Evolutionary conservation across 164 flowering plant species (phyloP).

Genomic region (Annona squamosa): DNA sequence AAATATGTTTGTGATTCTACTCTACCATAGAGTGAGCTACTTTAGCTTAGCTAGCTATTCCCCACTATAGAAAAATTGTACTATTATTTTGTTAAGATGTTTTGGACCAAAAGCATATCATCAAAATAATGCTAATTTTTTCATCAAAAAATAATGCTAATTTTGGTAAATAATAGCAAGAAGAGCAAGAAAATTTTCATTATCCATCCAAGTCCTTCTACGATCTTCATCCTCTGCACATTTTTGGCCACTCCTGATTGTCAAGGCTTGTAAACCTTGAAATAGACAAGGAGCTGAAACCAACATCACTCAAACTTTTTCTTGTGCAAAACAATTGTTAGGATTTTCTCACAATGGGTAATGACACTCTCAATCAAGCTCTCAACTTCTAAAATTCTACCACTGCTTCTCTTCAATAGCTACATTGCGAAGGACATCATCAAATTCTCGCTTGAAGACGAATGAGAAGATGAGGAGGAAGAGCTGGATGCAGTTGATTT

Average conservation of each 20-base stretch:
- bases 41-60: neutral
- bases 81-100: neutral
- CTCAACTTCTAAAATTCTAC: slow-evolving; percentile 32
- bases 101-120: slow-evolving; percentile 6
- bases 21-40: neutral
- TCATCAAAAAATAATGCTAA: no score
- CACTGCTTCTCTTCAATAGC: slow-evolving; percentile 51
- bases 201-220: neutral
- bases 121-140: neutral
- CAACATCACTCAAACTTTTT: slow-evolving; percentile 41
- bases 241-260: slow-evolving; percentile 35
- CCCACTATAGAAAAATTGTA: neutral
- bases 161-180: neutral
- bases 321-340: slow-evolving; percentile 40
- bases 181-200: slow-evolving; percentile 4
- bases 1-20: no score
- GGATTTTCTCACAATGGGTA: slow-evolving; percentile 43
- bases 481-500: slow-evolving; percentile 18
- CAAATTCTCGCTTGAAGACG: slow-evolving; percentile 25
- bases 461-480: slow-evolving; percentile 33
- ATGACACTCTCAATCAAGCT: slow-evolving; percentile 32
- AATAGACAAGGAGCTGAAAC: slow-evolving; percentile 37
- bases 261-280: slow-evolving; percentile 32
- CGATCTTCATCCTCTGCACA: slow-evolving; percentile 41
- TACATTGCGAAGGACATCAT: slow-evolving; percentile 28